These are phyloP conservation scores for Leersia perrieri DNA, from an alignment of 176 grass and related monocot genomes.

Conservation along the genomic window DNA sequence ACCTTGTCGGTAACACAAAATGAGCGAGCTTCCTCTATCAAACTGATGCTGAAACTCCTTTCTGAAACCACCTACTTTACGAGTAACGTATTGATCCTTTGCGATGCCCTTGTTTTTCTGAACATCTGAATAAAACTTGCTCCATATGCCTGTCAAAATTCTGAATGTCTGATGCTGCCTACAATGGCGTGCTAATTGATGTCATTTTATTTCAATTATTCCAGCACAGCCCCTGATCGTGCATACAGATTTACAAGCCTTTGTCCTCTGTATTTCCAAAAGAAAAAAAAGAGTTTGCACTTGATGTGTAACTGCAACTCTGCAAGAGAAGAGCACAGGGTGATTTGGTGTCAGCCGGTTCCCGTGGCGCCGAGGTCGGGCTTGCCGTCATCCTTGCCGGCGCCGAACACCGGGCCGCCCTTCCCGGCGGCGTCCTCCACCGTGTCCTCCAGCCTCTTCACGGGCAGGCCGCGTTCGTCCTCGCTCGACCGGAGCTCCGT, in stretches of 20 bases:
- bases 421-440: slow-evolving; percentile 47
- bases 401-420: slow-evolving; percentile 69
- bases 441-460: slow-evolving; percentile 59
- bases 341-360: slow-evolving; percentile 20
- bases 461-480: slow-evolving; percentile 43
- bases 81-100: not conserved
- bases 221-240: not conserved
- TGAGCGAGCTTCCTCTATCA: not conserved
- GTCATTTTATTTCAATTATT: not conserved
- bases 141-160: not conserved
- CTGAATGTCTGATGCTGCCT: not conserved
- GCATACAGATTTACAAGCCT: not conserved
- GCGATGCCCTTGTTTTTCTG: not conserved
- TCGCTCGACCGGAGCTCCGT: slow-evolving; percentile 34
- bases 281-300: too few relatives aligned
- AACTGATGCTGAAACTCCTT: not conserved
- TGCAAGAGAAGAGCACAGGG: not conserved
- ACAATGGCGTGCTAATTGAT: not conserved
- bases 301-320: not conserved
- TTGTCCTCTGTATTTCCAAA: too few relatives aligned
- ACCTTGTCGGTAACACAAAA: not conserved
- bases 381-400: slow-evolving; percentile 52
- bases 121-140: not conserved
- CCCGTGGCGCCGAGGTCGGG: slow-evolving; percentile 59
- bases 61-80: not conserved